Conservation (phyloP, 345 rosid genomes). For the Triadica sebifera region DNA sequence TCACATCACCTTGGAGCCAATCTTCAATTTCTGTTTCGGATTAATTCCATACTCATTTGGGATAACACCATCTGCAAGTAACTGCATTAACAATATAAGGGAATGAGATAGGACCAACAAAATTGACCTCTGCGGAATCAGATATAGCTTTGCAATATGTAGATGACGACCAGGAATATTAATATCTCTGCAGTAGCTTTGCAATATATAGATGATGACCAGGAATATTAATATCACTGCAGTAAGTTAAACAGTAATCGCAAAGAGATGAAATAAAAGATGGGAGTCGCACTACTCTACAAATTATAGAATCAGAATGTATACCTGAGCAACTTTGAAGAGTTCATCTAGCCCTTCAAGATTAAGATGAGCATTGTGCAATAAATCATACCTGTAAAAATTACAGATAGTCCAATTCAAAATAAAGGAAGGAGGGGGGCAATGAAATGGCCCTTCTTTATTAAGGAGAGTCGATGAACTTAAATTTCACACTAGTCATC, state of each 20-base stretch:
- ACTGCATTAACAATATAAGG: constrained; percentile 50
- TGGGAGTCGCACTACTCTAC: background rate
- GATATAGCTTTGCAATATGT: background rate
- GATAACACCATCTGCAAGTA: constrained; percentile 97
- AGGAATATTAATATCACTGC: background rate
- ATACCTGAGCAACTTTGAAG: constrained; percentile 94
- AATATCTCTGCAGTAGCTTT: background rate
- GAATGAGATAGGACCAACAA: constrained; percentile 2
- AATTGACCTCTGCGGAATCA: background rate
- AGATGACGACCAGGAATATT: background rate
- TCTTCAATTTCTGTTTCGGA: constrained; percentile 91
- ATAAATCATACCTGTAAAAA: constrained; percentile 78
- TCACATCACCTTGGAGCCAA: constrained; percentile 79
- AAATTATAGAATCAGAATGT: background rate
- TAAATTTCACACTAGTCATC: background rate
- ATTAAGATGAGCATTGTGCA: constrained; percentile 96
- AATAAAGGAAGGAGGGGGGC: background rate
- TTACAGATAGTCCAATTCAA: constrained; percentile 4
- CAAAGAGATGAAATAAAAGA: background rate
- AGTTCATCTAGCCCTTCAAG: constrained; percentile 81
- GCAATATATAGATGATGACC: background rate
- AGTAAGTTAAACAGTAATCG: background rate
- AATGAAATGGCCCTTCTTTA: background rate
- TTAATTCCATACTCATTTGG: constrained; percentile 98
- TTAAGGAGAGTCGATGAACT: background rate